phyloP scores from a whole-genome alignment of 768 basidiomycete genomes.

The Phanerochaete carnosa region DNA sequence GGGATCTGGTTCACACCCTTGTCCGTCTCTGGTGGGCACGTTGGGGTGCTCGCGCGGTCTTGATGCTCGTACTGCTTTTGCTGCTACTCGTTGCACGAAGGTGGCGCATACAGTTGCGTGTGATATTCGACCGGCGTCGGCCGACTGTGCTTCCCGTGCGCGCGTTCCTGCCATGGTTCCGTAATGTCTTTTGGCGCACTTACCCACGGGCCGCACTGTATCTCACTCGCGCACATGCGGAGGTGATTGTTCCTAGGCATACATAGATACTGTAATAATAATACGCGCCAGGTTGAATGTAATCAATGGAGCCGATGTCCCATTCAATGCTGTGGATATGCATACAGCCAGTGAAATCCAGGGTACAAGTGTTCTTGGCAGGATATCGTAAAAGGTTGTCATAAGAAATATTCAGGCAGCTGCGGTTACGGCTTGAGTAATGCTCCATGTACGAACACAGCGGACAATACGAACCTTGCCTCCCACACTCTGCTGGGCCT shows the following conservation, averaged over 20 bases:
- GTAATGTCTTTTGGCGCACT: not conserved
- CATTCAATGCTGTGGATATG: not conserved
- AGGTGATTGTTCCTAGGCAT: not conserved
- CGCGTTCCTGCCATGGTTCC: not conserved
- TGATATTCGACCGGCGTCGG: not conserved
- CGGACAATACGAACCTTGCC: slow-evolving; percentile 54
- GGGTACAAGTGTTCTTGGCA: slow-evolving; percentile 1
- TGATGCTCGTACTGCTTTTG: slow-evolving; percentile 34
- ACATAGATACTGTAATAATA: slow-evolving; percentile 5
- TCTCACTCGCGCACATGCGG: not conserved
- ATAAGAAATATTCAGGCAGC: slow-evolving; percentile 82
- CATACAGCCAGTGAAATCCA: not conserved
- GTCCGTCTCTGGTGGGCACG: slow-evolving; percentile 61
- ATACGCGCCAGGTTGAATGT: not conserved
- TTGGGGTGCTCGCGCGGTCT: slow-evolving; percentile 39
- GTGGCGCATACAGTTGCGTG: slow-evolving; percentile 5
- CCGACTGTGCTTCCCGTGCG: not conserved
- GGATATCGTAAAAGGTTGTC: slow-evolving; percentile 18
- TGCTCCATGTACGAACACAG: slow-evolving; percentile 1
- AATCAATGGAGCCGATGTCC: not conserved
- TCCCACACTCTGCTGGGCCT: slow-evolving; percentile 65
- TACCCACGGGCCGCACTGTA: not conserved
- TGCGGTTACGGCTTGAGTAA: slow-evolving; percentile 25
- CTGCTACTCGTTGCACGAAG: slow-evolving; percentile 27
- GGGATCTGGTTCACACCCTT: slow-evolving; percentile 65